Evolutionary conservation across 345 rosid species (phyloP), one percentile per base, ranked within the genome.

Genomic region (Firmiana major): DNA sequence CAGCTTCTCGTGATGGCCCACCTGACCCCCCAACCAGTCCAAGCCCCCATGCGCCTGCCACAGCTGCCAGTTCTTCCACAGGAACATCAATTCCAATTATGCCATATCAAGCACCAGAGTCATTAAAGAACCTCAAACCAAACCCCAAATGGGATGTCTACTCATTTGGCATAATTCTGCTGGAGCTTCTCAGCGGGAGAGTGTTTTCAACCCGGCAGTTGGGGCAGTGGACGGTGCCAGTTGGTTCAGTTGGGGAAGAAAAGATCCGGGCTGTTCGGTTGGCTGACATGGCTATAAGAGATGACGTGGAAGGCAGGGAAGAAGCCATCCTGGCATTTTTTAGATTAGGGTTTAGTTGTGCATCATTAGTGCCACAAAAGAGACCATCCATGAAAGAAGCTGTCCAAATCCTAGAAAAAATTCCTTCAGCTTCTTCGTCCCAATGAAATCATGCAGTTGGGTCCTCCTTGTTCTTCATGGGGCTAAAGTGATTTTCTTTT

Each of bases 321-420:
- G 97, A 92, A 9, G 86, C 74, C 67, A 48, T 86, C 79, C 7
- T 87, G 83, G 83, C 84, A 4, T 90, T 93, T 58, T 86, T 96
- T 66, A 91, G 83, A 83, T 74, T 96, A 81, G 97, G 92, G 75
- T 83, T 92, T 80, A 78, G 87, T 8, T 96, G 99, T 81, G 93
- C 88, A 51, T 85, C 89, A 11, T 81, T 87, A 75, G 83, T 74
- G 70, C 88, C 99, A 42, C 92, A 88, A 36, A 93, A 84, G 85
- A 93, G 99, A 89, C 97, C 98, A 8, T 65, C 89, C 73, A 92
- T 96, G 94, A 96, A 87, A 76, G 99, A 96, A 80, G 94, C 83
- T 9, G 79, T 84, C 10, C 94, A 90, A 65, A 83, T 88, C 53
- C 81, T 95, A 1, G 98, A 90, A 60, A 93, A 92, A 85, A 67